Conservation (phyloP, 306 rosid genomes). For the Acmispon strigosus region DNA sequence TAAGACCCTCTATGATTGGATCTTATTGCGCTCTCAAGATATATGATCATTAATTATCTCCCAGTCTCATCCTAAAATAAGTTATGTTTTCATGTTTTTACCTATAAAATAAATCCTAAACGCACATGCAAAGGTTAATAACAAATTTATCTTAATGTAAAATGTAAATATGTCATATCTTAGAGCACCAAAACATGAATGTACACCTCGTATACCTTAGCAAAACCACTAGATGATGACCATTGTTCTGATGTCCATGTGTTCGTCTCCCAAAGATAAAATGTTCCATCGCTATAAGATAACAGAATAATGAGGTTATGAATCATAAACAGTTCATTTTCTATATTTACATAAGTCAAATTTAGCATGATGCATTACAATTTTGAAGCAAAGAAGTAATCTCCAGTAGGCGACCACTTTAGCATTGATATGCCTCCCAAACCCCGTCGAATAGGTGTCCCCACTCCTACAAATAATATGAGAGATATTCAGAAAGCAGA, state of each 20-base stretch:
- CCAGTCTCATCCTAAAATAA: neutral
- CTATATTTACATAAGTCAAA: neutral
- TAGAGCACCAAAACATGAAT: slow-evolving; percentile 3
- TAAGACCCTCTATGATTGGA: neutral
- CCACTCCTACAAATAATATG: slow-evolving; percentile 47
- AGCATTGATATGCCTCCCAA: slow-evolving; percentile 80
- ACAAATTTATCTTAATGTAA: neutral
- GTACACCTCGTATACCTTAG: slow-evolving; percentile 47
- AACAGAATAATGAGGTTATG: slow-evolving; percentile 14
- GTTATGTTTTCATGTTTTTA: neutral
- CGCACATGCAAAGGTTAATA: neutral
- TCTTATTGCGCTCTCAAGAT: neutral
- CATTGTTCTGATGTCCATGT: slow-evolving; percentile 94
- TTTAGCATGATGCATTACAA: slow-evolving; percentile 40
- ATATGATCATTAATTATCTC: neutral
- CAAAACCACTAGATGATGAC: slow-evolving; percentile 88
- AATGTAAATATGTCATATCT: neutral
- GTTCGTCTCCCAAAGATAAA: slow-evolving; percentile 98
- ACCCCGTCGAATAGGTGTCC: slow-evolving; percentile 93
- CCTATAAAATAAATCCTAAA: neutral
- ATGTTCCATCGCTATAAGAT: slow-evolving; percentile 73
- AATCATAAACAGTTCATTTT: slow-evolving; percentile 4
- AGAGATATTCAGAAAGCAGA: neutral
- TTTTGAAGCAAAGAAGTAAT: slow-evolving; percentile 90
- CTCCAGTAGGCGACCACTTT: slow-evolving; percentile 97